Evolutionary conservation across 1,284 basidiomycete species (phyloP).

Genomic region (Exobasidium rhododendri): DNA sequence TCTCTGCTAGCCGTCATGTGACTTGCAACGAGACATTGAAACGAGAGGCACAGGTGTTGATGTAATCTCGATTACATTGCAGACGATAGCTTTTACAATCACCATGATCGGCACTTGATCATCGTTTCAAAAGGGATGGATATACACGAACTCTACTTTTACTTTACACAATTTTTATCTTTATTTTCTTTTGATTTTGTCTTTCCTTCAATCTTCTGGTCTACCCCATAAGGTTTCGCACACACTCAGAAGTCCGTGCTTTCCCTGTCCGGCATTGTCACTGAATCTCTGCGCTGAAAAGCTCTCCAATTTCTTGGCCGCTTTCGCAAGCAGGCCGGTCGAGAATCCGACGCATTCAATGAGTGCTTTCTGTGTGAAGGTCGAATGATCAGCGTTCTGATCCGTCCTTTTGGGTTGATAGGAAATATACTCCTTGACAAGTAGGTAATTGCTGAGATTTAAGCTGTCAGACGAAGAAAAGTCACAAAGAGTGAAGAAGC

Average conservation of each 20-base stretch:
- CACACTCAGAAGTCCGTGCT: constrained; percentile 28
- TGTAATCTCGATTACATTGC: no score
- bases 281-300: constrained; percentile 29
- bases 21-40: no score
- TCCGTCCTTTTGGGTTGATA: constrained; percentile 64
- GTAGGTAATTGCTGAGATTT: constrained; percentile 80
- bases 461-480: constrained; percentile 62
- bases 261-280: constrained; percentile 40
- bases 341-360: constrained; percentile 29
- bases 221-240: constrained; percentile 24
- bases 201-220: background rate
- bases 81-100: no score
- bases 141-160: no score
- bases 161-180: no score
- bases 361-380: constrained; percentile 29
- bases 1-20: no score
- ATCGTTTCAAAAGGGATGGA: no score
- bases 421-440: constrained; percentile 81
- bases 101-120: no score
- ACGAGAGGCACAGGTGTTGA: no score
- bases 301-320: constrained; percentile 41
- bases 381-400: constrained; percentile 5
- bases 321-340: constrained; percentile 23
- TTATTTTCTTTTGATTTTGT: no score
- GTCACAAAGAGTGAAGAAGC: constrained; percentile 3